Percentiles rank a stretch among this genome's conserved stretches.
Evolutionary conservation across 306 rosid genomes (phyloP).

Genomic region (Prunus persica): DNA sequence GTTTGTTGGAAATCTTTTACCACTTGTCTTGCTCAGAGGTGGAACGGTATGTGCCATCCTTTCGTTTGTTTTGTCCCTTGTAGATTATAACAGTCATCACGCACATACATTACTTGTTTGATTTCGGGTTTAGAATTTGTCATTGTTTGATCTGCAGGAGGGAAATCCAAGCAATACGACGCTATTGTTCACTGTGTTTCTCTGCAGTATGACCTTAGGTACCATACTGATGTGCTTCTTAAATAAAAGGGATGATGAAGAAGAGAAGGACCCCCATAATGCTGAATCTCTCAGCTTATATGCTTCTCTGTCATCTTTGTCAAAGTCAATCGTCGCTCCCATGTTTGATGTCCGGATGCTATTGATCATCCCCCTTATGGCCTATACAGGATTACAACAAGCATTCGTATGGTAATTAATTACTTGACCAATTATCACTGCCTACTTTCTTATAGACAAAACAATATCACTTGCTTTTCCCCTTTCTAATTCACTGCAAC

Average conservation of each 20-base stretch:
- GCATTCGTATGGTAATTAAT: constrained; percentile 84
- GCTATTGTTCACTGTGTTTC: constrained; percentile 68
- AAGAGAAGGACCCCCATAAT: constrained; percentile 29
- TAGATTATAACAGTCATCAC: no score
- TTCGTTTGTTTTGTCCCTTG: neutral
- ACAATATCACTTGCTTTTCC: constrained; percentile 6
- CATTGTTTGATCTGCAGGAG: constrained; percentile 44
- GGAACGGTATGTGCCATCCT: constrained; percentile 45
- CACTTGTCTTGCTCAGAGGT: constrained; percentile 63
- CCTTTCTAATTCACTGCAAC: constrained; percentile 13
- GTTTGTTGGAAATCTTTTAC: constrained; percentile 83
- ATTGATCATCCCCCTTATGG: constrained; percentile 76
- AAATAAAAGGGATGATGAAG: constrained; percentile 44
- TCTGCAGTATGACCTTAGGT: constrained; percentile 68
- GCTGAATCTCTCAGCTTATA: constrained; percentile 31
- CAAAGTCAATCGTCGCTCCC: constrained; percentile 50
- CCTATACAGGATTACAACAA: constrained; percentile 91
- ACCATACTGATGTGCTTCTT: constrained; percentile 74
- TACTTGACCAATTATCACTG: constrained; percentile 22
- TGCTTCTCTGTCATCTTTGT: constrained; percentile 47
- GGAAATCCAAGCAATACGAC: constrained; percentile 59
- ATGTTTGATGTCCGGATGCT: constrained; percentile 65
- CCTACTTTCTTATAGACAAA: constrained; percentile 22
- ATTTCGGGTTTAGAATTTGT: neutral
- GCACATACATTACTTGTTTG: neutral